Base-by-base conservation (phyloP, 805 yeast species). In the Candida khao-thaluensis region DNA sequence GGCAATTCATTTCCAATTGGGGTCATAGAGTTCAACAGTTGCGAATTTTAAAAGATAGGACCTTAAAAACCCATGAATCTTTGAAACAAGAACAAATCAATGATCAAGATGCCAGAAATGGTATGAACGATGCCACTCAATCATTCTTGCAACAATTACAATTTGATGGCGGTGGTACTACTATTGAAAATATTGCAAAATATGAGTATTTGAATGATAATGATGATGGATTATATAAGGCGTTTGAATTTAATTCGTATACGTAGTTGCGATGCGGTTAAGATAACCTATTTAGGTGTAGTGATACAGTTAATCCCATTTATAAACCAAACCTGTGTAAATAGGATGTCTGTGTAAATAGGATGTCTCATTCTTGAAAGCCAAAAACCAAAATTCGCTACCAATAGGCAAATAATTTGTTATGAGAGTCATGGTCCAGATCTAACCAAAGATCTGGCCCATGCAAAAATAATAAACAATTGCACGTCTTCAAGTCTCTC, bases 1-100 rank as follows among this genome's bases (percentile, higher is more conserved):
- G 29, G 7, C 36, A 33, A 24, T 79, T 73, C 59, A 64, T 70
- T 6, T 74, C 81, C 27, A 80, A 74, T 51, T 86, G 95, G 95
- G 71, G 76, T 12, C 77, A 77, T 47, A 67, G 95, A 43, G 70
- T 77, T 47, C 73, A 67, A 40, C 87, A 82, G 48, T 70, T 83
- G 15, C 46, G 48, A 10, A 45, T 49, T 2, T 43, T 69, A n/a
- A 52, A 60, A 17, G 49, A 51, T 8, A 60, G 61, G 33, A 55
- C 66, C 2, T 28, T 51, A 5, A 50, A 51, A 30, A 53, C 42
- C 21, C 71, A 64, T 47, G 41, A 49, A 16, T 45, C 40, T 5
- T 42, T 64, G 5, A 38, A 44, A 29, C 51, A 47, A 18, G 65
- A 65, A 22, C 53, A 56, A 29, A 6, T 41, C 6, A 35, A 37